These are phyloP conservation scores for Solanum pimpinellifolium DNA, from an alignment of 257 asterid genomes.

Conservation along the genomic window DNA sequence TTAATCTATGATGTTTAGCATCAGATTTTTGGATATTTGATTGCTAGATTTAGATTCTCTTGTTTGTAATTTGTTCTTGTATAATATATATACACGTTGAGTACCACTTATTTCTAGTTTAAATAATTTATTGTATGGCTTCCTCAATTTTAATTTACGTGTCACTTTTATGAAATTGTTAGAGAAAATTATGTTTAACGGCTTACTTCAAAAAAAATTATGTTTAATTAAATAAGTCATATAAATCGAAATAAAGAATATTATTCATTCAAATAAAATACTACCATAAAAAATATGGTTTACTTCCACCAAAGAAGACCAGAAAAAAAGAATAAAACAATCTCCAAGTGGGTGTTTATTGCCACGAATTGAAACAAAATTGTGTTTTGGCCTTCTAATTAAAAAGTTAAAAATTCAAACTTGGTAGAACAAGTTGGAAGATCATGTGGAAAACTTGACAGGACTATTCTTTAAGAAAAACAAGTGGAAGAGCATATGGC, in stretches of 20 bases:
- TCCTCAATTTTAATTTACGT: background rate
- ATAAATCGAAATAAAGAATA: background rate
- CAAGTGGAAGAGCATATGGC: background rate
- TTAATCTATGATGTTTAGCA: background rate
- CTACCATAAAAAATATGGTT: no score
- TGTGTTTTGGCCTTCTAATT: background rate
- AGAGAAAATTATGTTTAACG: background rate
- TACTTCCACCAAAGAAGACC: background rate
- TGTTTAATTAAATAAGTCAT: background rate
- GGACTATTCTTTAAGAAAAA: background rate
- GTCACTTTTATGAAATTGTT: background rate
- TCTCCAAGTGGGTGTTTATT: background rate
- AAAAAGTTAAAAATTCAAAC: background rate
- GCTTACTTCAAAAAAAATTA: background rate
- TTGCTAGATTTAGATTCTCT: background rate
- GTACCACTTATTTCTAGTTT: background rate
- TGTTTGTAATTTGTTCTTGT: background rate
- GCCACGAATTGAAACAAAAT: background rate
- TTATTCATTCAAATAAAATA: background rate
- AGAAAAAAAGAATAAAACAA: background rate
- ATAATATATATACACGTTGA: background rate
- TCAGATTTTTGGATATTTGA: background rate
- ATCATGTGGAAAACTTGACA: background rate
- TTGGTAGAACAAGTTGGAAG: background rate
- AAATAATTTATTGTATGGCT: background rate